Evolutionary conservation across 2,329 filamentous ascomycete species (phyloP).

Genomic region (Sordariomycetes sp.): DNA sequence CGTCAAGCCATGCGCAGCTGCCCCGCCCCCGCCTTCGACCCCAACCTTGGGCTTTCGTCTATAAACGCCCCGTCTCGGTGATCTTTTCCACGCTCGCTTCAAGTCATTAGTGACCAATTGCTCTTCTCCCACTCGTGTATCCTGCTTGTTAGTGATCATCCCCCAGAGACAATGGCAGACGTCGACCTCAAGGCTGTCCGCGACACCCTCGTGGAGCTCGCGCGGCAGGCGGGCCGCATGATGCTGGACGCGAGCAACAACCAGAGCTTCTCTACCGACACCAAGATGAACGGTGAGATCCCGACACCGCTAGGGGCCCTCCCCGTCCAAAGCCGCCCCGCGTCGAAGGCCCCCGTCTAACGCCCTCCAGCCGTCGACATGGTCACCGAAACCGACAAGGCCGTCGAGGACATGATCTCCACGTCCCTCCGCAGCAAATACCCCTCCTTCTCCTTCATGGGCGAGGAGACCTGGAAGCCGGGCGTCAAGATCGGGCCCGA

Average conservation of each 20-base stretch:
- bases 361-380: conserved; percentile 49
- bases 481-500: conserved; percentile 50
- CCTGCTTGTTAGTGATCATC: not conserved
- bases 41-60: not conserved
- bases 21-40: not conserved
- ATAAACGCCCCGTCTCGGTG: not conserved
- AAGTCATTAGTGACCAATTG: not conserved
- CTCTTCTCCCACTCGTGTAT: not conserved
- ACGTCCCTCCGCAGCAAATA: conserved; percentile 38
- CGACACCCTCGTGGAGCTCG: conserved; percentile 48
- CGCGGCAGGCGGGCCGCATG: conserved; percentile 54
- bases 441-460: conserved; percentile 54
- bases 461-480: conserved; percentile 66
- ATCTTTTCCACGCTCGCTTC: not conserved
- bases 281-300: conserved; percentile 54
- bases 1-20: not conserved
- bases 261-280: conserved; percentile 42
- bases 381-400: conserved; percentile 57
- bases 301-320: not conserved
- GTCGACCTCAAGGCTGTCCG: conserved; percentile 51
- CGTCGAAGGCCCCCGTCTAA: not conserved
- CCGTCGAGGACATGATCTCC: conserved; percentile 53
- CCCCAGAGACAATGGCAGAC: conserved; percentile 32
- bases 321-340: not conserved
- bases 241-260: conserved; percentile 48